Base-by-base conservation (phyloP, 129 eudicot genomes). In the Artemisia argyi region DNA sequence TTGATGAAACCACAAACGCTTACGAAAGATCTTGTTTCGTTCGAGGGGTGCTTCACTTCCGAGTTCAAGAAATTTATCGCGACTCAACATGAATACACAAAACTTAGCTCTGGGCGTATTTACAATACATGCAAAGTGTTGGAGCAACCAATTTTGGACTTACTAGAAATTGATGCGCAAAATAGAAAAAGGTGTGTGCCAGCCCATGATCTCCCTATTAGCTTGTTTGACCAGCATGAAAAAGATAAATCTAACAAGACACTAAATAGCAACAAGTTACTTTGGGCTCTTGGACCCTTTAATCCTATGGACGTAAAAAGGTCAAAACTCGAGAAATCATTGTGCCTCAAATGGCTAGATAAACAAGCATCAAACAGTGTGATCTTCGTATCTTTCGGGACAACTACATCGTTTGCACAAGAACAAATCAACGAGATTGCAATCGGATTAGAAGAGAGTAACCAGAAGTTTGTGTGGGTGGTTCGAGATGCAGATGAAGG, bases 261-360 rank as follows among this genome's bases (percentile, higher is more conserved):
- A n/a, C 24, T 17, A 0, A 71, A 39, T 17, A 35, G 20, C 14
- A 72, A 71, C 24, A 76, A 76, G 50, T 81, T 76, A 28, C 44
- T 19, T 0, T 89, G 93, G 93, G 89, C 89, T 19, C 54, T 87
- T 19, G 93, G 93, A 7, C 93, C 92, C 16, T 83, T 83, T 15
- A 75, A 83, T 75, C 91, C 87, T 0, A 71, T 85, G 0, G 72
- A 28, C 19, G 2, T 60, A 13, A 50, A 76, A 47, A 20, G 26
- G 66, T 49, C 71, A 18, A 51, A 39, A 39, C 46, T 39, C 73
- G 24, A 61, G 13, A 17, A 61, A 17, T 26, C 74, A 9, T 57
- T 13, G 24, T 68, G 77, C 44, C 70, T 69, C 7, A 49, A 75
- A 5, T 85, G 86, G 89, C 86, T 84, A 64, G 85, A 85, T 73